Conservation (phyloP, 768 basidiomycete species). For the Lyophyllum decastes region DNA sequence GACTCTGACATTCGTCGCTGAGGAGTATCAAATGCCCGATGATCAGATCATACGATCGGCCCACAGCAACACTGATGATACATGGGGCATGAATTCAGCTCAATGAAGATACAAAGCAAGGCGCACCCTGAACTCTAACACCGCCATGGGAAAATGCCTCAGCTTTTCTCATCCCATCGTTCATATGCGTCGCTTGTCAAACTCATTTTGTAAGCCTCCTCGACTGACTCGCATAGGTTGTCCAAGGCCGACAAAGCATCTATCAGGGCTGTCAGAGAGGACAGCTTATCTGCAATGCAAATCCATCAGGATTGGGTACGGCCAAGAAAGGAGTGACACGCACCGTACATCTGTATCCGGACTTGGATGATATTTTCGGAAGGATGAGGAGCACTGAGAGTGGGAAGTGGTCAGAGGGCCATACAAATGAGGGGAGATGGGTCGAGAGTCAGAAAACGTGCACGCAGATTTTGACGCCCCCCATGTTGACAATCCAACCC, state of each 20-base stretch:
- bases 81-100: conserved; percentile 3
- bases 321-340: conserved; percentile 27
- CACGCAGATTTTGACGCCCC: not conserved
- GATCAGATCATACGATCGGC: not conserved
- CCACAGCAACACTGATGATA: conserved; percentile 8
- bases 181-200: conserved; percentile 57
- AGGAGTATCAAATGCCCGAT: not conserved
- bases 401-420: conserved; percentile 2
- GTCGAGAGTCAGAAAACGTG: conserved; percentile 1
- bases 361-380: conserved; percentile 96
- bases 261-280: conserved; percentile 79
- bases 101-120: conserved; percentile 13
- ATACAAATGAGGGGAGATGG: not conserved
- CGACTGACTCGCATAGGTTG: conserved; percentile 68
- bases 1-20: no score
- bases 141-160: conserved; percentile 7
- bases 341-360: conserved; percentile 99
- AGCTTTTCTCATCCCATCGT: conserved; percentile 72
- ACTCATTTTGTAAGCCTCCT: conserved; percentile 66
- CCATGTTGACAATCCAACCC: not conserved
- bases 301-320: not conserved
- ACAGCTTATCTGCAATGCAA: conserved; percentile 72
- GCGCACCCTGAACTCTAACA: not conserved
- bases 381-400: conserved; percentile 82
- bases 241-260: conserved; percentile 79